Base-by-base conservation (phyloP, 371 early-diverging fungal genomes). In the Mortierella sp. region DNA sequence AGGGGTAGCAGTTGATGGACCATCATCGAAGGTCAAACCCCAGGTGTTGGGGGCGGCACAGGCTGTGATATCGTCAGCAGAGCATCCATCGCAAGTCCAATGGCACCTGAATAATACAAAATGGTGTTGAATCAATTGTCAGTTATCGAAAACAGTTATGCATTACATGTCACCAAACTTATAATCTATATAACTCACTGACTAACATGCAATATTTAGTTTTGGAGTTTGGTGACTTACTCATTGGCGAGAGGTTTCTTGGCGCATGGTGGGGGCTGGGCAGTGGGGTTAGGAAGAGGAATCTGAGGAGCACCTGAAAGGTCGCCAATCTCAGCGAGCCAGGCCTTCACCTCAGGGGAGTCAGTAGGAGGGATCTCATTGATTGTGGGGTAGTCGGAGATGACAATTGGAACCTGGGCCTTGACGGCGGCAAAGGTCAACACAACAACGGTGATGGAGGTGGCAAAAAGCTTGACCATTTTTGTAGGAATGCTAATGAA, bases 21-120 rank as follows among this genome's bases (percentile, higher is more conserved):
- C 92, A 67, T 90, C 91, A 66, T 90, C 91, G 63, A 83, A 90
- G 41, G 90, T 90, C 22, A 89, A 72, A 55, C 88, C 89, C 87
- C 87, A 89, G 21, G 75, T 65, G 40, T 74, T 68, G 55, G 74
- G 68, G 0, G 58, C 41, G 8, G 40, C 50, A 50, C 68, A 74
- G 4, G 28, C 24, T 11, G 48, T 50, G 53, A 74, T 53, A 58
- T 74, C 74, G 0, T 68, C 74, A 21, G 48, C 43, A 43, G 55
- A n/a, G 63, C 74, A 74, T n/a, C 33, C 33, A 28, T 74, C 47
- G 36, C 74, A 74, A 0, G 63, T 57, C 57, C 63, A 58, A 58
- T 63, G 45, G 59, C 74, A 74, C 9, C 72, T 72, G 41, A 15
- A 43, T 36, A 36, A 36, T 36, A 36, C 36, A 36, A 36, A 36